Base-by-base conservation (phyloP, 2,329 filamentous ascomycete species). In the Penicillium janthinellum region DNA sequence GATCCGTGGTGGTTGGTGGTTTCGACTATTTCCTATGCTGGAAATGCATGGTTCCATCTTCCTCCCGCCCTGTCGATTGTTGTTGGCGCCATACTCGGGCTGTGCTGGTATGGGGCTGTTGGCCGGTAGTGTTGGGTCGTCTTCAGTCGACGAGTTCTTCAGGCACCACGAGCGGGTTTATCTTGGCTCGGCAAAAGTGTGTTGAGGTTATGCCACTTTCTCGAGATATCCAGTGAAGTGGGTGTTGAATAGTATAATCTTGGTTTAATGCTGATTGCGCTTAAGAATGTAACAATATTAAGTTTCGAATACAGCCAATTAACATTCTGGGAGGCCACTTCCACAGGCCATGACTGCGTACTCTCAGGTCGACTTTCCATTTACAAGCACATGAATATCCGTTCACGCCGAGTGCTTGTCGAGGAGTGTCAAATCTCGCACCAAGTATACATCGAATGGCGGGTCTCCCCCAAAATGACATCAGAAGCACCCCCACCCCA, bases 1-100 rank as follows among this genome's bases (percentile, higher is more conserved):
- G 86, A 88, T 61, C 84, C 86, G 0, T 88, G 85, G 84, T 88
- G 86, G 84, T 81, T 88, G 17, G 84, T 87, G 3, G 80, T 88
- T 1, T 81, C 85, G 1, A 82, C 83, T 72, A 62, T 78, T 5
- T 77, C 75, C 22, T 84, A 81, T 69, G 77, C 81, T 2, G 78
- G 75, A 10, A 79, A 77, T 44, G 72, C 75, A n/a, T 84, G 80
- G 77, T 84, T 83, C 63, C 71, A 72, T 3, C 61, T 83, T 1
- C 74, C 69, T 22, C 75, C 81, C 1, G 73, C 81, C 0, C 54
- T 77, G 34, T 77, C 80, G 0, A 83, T 83, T 64, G 50, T 83
- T 0, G 22, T 79, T 35, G 82, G 82, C 0, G 82, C 75, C 1
- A 68, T 78, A n/a, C 66, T 83, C 64, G 82, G 82, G 0, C 59